Percentiles rank a stretch among this genome's conserved stretches.
These are phyloP conservation scores for Cystobasidium pallidum DNA, from an alignment of 1,284 basidiomycete species.

Conservation along the genomic window DNA sequence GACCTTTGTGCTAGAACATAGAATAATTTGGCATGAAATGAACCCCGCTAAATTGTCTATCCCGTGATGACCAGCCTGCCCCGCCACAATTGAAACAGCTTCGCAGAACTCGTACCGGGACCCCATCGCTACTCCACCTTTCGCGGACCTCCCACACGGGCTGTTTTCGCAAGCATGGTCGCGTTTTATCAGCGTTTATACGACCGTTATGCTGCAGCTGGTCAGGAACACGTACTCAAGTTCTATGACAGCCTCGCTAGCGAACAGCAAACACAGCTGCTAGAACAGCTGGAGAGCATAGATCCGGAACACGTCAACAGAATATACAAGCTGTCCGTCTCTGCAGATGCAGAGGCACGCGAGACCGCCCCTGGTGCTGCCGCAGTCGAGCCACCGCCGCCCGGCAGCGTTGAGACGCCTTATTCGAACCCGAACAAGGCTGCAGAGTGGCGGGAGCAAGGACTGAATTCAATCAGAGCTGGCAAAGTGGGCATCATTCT, in stretches of 20 bases:
- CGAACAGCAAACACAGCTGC: conserved; percentile 68
- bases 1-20: no score
- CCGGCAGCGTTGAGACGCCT: conserved; percentile 69
- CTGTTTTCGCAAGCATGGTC: not conserved
- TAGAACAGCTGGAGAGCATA: conserved; percentile 75
- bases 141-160: not conserved
- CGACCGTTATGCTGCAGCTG: conserved; percentile 71
- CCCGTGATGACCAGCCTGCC: no score
- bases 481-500: conserved; percentile 89
- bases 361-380: conserved; percentile 58
- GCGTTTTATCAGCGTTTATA: conserved; percentile 54
- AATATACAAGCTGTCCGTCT: conserved; percentile 77
- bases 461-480: conserved; percentile 76
- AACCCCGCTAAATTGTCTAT: no score
- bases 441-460: conserved; percentile 71
- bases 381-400: conserved; percentile 75
- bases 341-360: conserved; percentile 65
- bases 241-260: conserved; percentile 79
- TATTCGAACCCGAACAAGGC: conserved; percentile 64
- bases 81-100: no score
- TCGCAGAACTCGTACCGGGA: no score
- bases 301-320: conserved; percentile 90
- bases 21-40: no score
- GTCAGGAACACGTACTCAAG: conserved; percentile 83
- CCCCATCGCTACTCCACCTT: not conserved